Base-by-base conservation (phyloP, 139 green algal genomes). In the Tetraselmis chui region DNA sequence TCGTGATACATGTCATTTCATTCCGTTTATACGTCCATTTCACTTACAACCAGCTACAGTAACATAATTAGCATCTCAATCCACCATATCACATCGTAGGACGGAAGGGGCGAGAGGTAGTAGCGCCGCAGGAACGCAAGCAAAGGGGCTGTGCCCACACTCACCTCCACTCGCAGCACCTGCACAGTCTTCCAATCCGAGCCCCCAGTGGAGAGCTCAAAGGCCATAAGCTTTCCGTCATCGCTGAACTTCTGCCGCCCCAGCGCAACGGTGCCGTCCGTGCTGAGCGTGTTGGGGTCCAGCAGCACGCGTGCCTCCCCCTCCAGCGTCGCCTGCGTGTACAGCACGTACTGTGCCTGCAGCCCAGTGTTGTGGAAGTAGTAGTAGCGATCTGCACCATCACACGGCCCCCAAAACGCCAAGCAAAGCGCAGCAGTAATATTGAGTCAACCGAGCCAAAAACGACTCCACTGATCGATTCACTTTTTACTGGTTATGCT, bases 331-430 rank as follows among this genome's bases (percentile, higher is more conserved):
- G 79, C 80, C 83, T 93, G 89, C 28, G 81, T 91, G 85, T 95
- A 97, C 28, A 98, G 77, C 29, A 96, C 90, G 32, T 88, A 92
- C 85, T 98, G 95, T 58, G 90, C 85, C 86, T 98, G 95, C 79
- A 98, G 88, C 5, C 95, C 45, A 27, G 82, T 90, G 87, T 98
- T 98, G 87, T 95, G 85, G 83, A 88, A 92, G 87, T 94, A 98
- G 82, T 94, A 96, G 84, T 95, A 96, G 26, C 90, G 86, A 28
- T 85, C 77, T 89, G 77, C n/a, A 76, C 23, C 32, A 32, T 18
- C 28, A 77, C 67, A 75, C n/a, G 75, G 58, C 76, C 79, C 74
- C 24, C 22, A 30, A 76, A 76, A 76, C 2, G n/a, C n/a, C n/a
- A n/a, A n/a, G n/a, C n/a, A n/a, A n/a, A n/a, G n/a, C n/a, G n/a